Evolutionary conservation across 129 eudicot genomes (phyloP), one percentile per base, ranked within the genome.

Genomic region (Tagetes patula): DNA sequence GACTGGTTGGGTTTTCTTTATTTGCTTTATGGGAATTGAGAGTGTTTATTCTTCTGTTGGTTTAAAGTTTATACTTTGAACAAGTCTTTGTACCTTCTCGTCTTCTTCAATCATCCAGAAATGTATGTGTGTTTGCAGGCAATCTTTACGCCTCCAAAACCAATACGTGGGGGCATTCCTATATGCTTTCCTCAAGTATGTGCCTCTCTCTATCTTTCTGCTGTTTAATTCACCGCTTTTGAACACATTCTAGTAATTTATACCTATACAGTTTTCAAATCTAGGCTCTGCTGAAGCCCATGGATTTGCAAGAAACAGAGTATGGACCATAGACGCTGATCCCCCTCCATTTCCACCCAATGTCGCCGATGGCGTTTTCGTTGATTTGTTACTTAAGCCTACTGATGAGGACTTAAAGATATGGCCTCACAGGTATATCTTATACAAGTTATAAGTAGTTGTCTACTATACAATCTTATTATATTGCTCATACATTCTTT

Each of bases 131-230:
- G 20, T 78, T 43, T 55, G 77, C 88, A 91, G 97, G 87, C 96
- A 58, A 86, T 66, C 72, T 88, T 86, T 77, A 82, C 84, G 79
- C 90, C 97, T 61, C 92, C 90, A 34, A 91, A 79, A 74, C 72
- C 90, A 70, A 88, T 91, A 81, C 92, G 96, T 63, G 97, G 97
- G 74, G 97, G 97, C 43, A 91, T 91, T 82, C 97, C 92, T 62
- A 74, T 91, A 73, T 88, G 96, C 87, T 91, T 91, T 78, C 97
- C 97, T 54, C 92, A 91, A 75, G 97, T 91, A 79, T 53, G 82
- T 74, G 65, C 27, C 27, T 20, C 27, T 73, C 75, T 53, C 55
- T 55, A 50, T 33, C 65, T 13, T 20, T 53, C 30, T 14, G 41
- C 76, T 52, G 67, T 62, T 54, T 39, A 30, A 13, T 49, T 69